Percentiles rank a stretch among this genome's conserved stretches.
Conservation (phyloP, 129 eudicot species). For the Helichrysum umbraculigerum region DNA sequence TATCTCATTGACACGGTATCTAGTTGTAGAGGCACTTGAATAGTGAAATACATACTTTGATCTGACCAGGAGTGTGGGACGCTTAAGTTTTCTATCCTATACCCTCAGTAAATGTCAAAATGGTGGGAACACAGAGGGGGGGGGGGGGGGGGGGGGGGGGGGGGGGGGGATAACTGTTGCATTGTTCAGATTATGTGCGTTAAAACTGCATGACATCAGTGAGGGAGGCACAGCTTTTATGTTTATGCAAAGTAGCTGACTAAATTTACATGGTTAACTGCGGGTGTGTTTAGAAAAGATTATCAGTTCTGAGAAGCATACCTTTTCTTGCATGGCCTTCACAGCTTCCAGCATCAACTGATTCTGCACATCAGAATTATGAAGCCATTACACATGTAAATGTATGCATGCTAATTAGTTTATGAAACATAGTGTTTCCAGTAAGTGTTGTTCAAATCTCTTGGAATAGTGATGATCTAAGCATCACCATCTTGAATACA, state of each 20-base stretch:
- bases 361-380: constrained; percentile 9
- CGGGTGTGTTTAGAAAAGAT: not conserved
- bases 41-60: too few species aligned
- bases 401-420: not conserved
- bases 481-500: not conserved
- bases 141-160: too few species aligned
- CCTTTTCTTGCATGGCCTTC: constrained; percentile 32
- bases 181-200: too few species aligned
- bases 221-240: too few species aligned
- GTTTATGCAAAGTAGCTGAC: not conserved
- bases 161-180: too few species aligned
- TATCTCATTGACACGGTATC: too few species aligned
- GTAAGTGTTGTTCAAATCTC: not conserved
- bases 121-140: too few species aligned
- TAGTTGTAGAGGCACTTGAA: too few species aligned
- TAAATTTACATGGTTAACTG: not conserved
- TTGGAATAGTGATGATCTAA: not conserved
- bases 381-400: not conserved
- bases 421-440: not conserved
- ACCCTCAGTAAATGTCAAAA: too few species aligned
- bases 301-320: not conserved
- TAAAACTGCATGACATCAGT: too few species aligned
- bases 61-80: too few species aligned
- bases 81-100: too few species aligned
- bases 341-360: constrained; percentile 30